Base-by-base conservation (phyloP, 1,139 yeast genomes). In the Ogataea hybrid region DNA sequence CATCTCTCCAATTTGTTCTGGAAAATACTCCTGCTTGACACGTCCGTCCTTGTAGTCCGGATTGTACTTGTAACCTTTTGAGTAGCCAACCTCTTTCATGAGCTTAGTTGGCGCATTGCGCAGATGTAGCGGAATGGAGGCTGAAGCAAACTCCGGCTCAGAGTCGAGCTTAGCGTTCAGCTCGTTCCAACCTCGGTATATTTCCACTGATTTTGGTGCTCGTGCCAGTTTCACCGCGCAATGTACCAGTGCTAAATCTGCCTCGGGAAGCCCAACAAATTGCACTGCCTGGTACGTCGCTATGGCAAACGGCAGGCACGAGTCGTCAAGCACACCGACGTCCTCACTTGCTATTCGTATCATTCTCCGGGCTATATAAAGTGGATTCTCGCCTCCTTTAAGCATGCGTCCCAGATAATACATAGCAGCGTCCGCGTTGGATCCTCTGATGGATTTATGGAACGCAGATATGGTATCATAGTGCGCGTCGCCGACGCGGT, bases 191-290 rank as follows among this genome's bases (percentile, higher is more conserved):
- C 92, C 95, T 43, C 89, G 69, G 57, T 90, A 90, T 0, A 94
- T 79, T 57, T 83, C 82, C 11, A 90, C 88, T 5, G 95, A 84
- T 62, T 94, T 94, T 0, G 81, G 80, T 0, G 97, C 95, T 42
- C 79, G 67, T 0, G 97, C 95, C 22, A 92, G 68, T 52, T 89
- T 85, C 25, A 84, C 89, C 1, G 95, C 90, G 62, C 97, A 88
- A 54, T 92, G 98, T 0, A 92, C 98, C 36, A 92, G 66, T 3
- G 89, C 80, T 27, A 87, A 72, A 59, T 92, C 97, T 2, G 95
- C 95, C 59, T 94, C 98, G 0, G 99, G 99, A 76, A 92, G 73
- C 0, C 99, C 99, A n/a, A 92, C 75, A 63, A 85, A 88, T 64
- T 88, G 94, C 4, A 87, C 79, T 0, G 97, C 90, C 39, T 87